Base-by-base conservation (phyloP, 805 yeast species). In the Yarrowia deformans region DNA sequence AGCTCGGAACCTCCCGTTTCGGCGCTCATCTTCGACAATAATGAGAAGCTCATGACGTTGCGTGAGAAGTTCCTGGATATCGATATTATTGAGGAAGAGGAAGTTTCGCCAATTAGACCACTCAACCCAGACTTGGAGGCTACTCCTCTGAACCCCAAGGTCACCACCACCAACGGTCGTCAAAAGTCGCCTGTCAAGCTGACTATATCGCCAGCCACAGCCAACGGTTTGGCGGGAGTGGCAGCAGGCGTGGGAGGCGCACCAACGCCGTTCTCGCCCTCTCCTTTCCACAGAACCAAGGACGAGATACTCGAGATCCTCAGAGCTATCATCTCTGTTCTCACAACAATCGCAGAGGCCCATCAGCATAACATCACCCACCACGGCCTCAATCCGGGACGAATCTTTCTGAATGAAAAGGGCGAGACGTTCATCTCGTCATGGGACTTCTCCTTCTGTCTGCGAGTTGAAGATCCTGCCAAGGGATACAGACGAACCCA, bases 361-460 rank as follows among this genome's bases (percentile, higher is more conserved):
- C 87, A 84, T 71, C 75, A 77, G 16, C 71, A 75, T 43, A 84
- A 84, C 1, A 73, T 84, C 42, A 83, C 84, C 5, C 86, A 84
- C 72, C 84, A 85, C 70, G 84, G 86, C 0, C 73, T 85, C 37
- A 80, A 83, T 1, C 73, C 82, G 5, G 73, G 76, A n/a, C 75
- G 78, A 39, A 77, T 85, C 1, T 73, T 82, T 19, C 75, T 81
- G n/a, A 76, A 80, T 46, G 77, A 75, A 9, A 74, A 75, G n/a
- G 75, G 73, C 13, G 77, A 80, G 16, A 77, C 84, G 5, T 79
- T 74, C 50, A 73, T 84, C 12, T 77, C 80, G 0, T 84, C 85
- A 2, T 85, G 86, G 84, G 87, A 84, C 71, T 84, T 82, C 69
- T 73, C 81, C 48, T 84, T 84, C 70, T 72, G 83, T 1, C 75